Percentiles rank a stretch among this genome's conserved stretches.
These are phyloP conservation scores for Colletotrichum lupini DNA, from an alignment of 2,329 filamentous ascomycete genomes.

Conservation along the genomic window DNA sequence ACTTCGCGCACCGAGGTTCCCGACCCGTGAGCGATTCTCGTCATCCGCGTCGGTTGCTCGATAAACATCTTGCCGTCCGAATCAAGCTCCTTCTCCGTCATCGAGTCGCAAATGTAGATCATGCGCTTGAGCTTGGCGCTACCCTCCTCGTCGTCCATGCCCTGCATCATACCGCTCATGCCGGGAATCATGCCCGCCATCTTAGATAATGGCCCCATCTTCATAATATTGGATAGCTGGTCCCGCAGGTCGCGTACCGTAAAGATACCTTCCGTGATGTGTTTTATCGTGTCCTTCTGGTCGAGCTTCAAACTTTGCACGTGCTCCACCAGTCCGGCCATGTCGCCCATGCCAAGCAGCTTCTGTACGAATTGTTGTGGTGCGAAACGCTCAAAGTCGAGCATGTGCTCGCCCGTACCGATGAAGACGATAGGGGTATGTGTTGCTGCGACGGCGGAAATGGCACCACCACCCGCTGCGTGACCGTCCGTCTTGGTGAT, in stretches of 20 bases:
- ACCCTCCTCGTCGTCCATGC: conserved; percentile 98
- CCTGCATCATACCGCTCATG: conserved; percentile 91
- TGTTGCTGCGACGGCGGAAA: conserved; percentile 95
- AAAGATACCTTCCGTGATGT: conserved; percentile 96
- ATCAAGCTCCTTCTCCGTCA: conserved; percentile 96
- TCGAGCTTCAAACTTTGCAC: conserved; percentile 95
- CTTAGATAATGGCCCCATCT: conserved; percentile 97
- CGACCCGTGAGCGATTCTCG: conserved; percentile 87
- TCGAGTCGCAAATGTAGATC: conserved; percentile 99
- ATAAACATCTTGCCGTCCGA: conserved; percentile 94
- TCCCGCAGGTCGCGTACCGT: conserved; percentile 94
- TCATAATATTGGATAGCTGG: conserved; percentile 98
- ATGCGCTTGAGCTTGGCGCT: conserved; percentile 93
- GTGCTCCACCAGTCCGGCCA: conserved; percentile 94
- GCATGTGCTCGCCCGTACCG: conserved; percentile 96
- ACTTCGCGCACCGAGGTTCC: conserved; percentile 93
- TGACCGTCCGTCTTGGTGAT: conserved; percentile 99
- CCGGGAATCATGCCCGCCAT: conserved; percentile 99
- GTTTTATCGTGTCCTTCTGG: conserved; percentile 99
- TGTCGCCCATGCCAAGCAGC: conserved; percentile 96
- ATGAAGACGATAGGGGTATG: conserved; percentile 98
- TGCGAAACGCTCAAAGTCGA: conserved; percentile 92
- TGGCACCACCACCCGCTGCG: conserved; percentile 94
- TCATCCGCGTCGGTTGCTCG: conserved; percentile 93
- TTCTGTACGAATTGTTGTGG: conserved; percentile 95